Percentiles rank a stretch among this genome's conserved stretches.
These are phyloP conservation scores for Nissolia schottii DNA, from an alignment of 306 rosid genomes.

Conservation along the genomic window DNA sequence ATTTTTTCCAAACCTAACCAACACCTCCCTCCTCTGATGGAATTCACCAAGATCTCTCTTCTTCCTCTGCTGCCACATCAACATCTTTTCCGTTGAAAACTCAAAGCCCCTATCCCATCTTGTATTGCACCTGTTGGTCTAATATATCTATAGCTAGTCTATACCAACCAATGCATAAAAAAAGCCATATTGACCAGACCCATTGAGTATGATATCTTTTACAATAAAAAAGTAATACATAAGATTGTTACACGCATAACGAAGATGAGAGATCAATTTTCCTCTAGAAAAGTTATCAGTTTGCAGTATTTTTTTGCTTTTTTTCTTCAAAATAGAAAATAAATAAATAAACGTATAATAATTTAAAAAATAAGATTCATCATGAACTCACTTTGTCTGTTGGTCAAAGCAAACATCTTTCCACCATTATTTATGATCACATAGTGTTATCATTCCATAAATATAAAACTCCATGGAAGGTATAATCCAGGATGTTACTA, in stretches of 20 bases:
- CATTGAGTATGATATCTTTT: not conserved
- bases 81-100: too few species aligned
- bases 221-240: not conserved
- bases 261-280: not conserved
- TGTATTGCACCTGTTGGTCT: too few species aligned
- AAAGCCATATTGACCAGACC: not conserved
- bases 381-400: not conserved
- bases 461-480: not conserved
- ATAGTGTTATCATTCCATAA: not conserved
- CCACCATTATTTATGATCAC: not conserved
- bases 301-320: not conserved
- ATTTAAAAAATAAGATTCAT: not conserved
- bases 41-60: too few species aligned
- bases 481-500: not conserved
- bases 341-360: not conserved
- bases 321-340: not conserved
- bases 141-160: not conserved
- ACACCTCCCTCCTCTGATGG: too few species aligned
- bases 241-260: not conserved
- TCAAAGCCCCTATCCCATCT: too few species aligned
- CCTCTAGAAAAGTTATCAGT: not conserved
- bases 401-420: not conserved
- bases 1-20: too few species aligned
- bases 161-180: not conserved
- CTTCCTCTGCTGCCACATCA: too few species aligned